These are phyloP conservation scores for Cupressus sempervirens DNA, from an alignment of 75 land plant species.

Conservation along the genomic window DNA sequence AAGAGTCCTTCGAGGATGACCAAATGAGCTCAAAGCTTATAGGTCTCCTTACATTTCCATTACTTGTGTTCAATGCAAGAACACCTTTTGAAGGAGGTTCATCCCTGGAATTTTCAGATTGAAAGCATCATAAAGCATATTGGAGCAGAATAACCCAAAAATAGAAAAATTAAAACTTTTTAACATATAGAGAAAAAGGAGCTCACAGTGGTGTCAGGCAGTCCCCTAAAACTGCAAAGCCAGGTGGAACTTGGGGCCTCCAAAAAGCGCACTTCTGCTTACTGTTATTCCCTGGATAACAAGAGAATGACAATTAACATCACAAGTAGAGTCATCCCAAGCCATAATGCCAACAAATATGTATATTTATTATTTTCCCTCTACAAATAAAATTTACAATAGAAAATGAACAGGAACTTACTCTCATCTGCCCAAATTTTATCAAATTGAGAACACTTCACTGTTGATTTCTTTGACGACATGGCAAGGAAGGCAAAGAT, in stretches of 20 bases:
- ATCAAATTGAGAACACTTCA: constrained; percentile 84
- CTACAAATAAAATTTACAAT: background rate
- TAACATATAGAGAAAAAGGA: background rate
- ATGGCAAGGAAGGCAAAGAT: constrained; percentile 72
- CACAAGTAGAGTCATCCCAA: background rate
- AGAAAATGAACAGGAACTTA: constrained; percentile 18
- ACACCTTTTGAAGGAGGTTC: constrained; percentile 96
- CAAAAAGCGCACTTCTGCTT: constrained; percentile 74
- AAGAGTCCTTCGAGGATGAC: constrained; percentile 33
- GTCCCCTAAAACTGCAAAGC: constrained; percentile 93
- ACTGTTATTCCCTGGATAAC: constrained; percentile 14
- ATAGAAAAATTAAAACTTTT: background rate
- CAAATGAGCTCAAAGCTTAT: constrained; percentile 69
- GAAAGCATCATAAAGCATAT: constrained; percentile 6
- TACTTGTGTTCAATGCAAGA: constrained; percentile 79
- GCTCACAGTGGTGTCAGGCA: constrained; percentile 86
- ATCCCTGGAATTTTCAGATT: constrained; percentile 41
- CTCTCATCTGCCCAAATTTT: constrained; percentile 74
- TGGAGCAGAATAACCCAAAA: background rate
- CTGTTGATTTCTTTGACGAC: constrained; percentile 64
- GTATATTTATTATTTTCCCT: background rate
- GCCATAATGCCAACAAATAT: background rate
- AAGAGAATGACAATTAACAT: constrained; percentile 1
- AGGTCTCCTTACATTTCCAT: constrained; percentile 76
- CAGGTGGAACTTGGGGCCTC: constrained; percentile 94